Conservation (phyloP, 768 basidiomycete genomes). For the Russula lepida region DNA sequence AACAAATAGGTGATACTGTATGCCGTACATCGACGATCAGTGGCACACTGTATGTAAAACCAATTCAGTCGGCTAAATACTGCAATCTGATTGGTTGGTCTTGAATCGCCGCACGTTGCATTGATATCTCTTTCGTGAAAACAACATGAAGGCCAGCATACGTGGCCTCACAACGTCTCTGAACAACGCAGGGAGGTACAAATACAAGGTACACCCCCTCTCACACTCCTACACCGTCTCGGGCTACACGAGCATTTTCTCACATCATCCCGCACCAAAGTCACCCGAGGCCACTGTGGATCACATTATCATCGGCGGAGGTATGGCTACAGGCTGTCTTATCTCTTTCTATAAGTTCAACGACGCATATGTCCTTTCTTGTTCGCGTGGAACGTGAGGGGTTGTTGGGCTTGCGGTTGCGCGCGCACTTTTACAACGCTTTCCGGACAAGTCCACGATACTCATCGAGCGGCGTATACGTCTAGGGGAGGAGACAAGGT, state of each 20-base stretch:
- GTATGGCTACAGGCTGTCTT: constrained; percentile 30
- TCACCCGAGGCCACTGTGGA: constrained; percentile 68
- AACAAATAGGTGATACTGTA: too few species aligned
- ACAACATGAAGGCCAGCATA: background rate
- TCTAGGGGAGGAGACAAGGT: constrained; percentile 86
- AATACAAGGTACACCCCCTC: constrained; percentile 46
- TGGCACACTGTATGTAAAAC: too few species aligned
- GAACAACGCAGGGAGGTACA: constrained; percentile 50
- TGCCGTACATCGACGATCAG: too few species aligned
- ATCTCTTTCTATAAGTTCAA: background rate
- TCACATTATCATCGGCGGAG: constrained; percentile 83
- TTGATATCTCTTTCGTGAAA: background rate
- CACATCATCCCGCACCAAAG: constrained; percentile 27
- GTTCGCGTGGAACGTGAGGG: constrained; percentile 33
- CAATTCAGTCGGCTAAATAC: too few species aligned
- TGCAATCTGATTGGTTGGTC: too few species aligned
- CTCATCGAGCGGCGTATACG: constrained; percentile 70
- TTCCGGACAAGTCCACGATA: constrained; percentile 62
- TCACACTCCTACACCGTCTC: background rate
- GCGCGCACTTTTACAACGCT: constrained; percentile 54
- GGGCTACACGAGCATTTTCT: background rate
- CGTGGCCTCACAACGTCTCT: constrained; percentile 43
- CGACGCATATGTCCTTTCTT: background rate
- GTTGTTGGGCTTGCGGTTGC: constrained; percentile 84
- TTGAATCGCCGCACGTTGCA: background rate